Evolutionary conservation across 2,329 filamentous ascomycete species (phyloP).

Genomic region (Xylaria sp.): DNA sequence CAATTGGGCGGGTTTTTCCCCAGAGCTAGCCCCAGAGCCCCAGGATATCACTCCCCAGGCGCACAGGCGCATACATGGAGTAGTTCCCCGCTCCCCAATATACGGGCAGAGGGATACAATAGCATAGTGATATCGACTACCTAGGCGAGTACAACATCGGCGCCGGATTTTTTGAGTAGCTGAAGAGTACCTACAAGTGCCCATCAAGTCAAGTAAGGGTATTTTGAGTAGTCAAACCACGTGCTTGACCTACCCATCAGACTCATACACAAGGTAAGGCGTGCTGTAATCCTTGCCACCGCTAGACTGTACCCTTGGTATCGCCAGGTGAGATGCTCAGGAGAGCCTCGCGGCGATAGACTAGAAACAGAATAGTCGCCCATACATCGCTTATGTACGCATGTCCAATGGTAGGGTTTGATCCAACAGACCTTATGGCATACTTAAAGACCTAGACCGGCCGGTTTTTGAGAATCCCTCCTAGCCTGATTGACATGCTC

Average conservation of each 20-base stretch:
- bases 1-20: slow-evolving; percentile 4
- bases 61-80: background rate
- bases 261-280: background rate
- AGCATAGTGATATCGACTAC: background rate
- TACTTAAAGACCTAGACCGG: slow-evolving; percentile 2
- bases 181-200: slow-evolving; percentile 7
- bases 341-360: background rate
- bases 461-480: background rate
- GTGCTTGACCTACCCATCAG: slow-evolving; percentile 1
- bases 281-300: slow-evolving; percentile 6
- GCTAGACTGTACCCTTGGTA: background rate
- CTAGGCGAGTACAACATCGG: background rate
- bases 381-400: background rate
- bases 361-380: slow-evolving; percentile 15
- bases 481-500: background rate
- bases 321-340: background rate
- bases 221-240: background rate
- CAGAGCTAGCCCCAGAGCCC: slow-evolving; percentile 20
- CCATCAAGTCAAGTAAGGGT: background rate
- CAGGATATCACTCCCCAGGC: slow-evolving; percentile 7
- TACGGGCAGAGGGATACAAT: background rate
- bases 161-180: background rate
- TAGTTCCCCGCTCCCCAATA: slow-evolving; percentile 24
- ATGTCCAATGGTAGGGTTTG: background rate
- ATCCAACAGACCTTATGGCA: background rate